A percentile compares a stretch with the other conserved stretches of the same genome.
phyloP scores from a whole-genome alignment of 2,329 filamentous ascomycete genomes.

The Phyllosticta citriasiana region DNA sequence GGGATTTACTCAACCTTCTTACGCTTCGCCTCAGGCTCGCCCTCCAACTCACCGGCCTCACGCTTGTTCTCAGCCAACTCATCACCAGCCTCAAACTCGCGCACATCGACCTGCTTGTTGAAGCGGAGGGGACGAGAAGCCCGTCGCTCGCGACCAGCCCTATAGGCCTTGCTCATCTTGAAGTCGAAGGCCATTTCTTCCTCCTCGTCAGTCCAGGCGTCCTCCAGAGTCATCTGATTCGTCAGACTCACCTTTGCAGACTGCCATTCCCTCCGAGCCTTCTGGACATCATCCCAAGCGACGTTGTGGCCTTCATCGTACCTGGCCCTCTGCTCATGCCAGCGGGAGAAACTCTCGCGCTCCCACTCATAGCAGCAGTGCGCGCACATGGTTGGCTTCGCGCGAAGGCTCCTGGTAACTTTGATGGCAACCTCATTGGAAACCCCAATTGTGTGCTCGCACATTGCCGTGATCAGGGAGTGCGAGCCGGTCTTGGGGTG shows the following conservation, averaged over 20 bases:
- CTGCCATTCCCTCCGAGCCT: neutral
- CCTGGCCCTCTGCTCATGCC: neutral
- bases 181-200: neutral
- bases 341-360: neutral
- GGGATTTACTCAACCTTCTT: no score
- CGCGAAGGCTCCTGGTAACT: neutral
- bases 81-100: no score
- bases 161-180: neutral
- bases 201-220: neutral
- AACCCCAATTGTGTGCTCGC: neutral
- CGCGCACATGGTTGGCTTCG: neutral
- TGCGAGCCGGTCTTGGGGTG: neutral
- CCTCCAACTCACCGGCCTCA: no score
- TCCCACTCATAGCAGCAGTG: neutral
- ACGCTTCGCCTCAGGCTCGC: no score
- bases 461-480: neutral
- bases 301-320: neutral
- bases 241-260: neutral
- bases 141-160: no score
- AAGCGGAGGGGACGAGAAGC: neutral
- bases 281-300: neutral
- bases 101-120: neutral
- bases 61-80: no score
- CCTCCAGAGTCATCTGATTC: neutral
- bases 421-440: neutral